Base-by-base conservation (phyloP, 805 yeast genomes). In the Candida jianshihensis region DNA sequence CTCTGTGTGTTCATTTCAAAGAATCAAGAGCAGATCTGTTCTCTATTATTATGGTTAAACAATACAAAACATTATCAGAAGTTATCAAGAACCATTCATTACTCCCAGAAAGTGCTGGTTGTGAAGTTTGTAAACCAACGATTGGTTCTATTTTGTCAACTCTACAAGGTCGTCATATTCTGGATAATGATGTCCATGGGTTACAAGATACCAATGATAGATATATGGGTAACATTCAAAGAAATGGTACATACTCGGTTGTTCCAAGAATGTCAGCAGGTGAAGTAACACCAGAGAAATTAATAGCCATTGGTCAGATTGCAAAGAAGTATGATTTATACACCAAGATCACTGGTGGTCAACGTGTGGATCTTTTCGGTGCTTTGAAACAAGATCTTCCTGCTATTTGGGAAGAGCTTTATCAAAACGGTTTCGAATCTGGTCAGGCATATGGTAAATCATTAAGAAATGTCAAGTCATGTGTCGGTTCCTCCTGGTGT, bases 401-500 rank as follows among this genome's bases (percentile, higher is more conserved):
- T 3, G 37, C 39, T 9, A 54, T 59, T 15, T 59, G 64, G 64
- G 47, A 48, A 17, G 61, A 59, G 30, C 42, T 59, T 10, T 49
- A 54, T 33, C 39, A 41, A 7, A 51, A 49, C 30, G 64, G 63
- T 2, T 58, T 60, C 38, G 66, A 60, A 38, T 53, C 61, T 36
- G 66, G 66, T 7, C 66, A 60, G 38, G 66, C 61, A 8, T 60
- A 60, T 39, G 65, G 65, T 29, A 60, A 60, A 43, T 49, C 59
- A 19, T 41, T 60, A 38, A 49, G 65, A 32, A 56, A 60, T 27
- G 65, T 60, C 36, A 60, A 60, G 42, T 60, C 65, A 1, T 60
- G 65, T 44, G 65, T 60, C 26, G 65, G 65, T 6, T 51, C 63
- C 3, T 59, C 65, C 1, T 60, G 65, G 65, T 60, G 65, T 39